A percentile compares a stretch with the other conserved stretches of the same genome.
Conservation (phyloP, 2,329 filamentous ascomycete species). For the Orbilia quercus region DNA sequence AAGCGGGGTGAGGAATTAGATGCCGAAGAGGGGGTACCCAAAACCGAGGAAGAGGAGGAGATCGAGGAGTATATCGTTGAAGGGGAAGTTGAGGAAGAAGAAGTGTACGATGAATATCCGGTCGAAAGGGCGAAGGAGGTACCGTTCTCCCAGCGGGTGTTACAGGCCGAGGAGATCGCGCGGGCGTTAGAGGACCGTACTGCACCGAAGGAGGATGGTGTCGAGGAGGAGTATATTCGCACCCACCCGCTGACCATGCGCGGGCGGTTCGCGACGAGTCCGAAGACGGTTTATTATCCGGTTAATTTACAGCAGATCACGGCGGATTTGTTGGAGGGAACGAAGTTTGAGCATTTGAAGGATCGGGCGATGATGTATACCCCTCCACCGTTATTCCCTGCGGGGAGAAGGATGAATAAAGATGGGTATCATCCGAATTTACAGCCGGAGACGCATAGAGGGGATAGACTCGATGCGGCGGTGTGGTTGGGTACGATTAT, state of each 20-base stretch:
- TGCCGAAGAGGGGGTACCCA: background rate
- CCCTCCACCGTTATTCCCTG: conserved; percentile 22
- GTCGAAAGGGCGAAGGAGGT: conserved; percentile 1
- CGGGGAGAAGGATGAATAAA: background rate
- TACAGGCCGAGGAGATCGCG: conserved; percentile 9
- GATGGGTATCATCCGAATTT: conserved; percentile 48
- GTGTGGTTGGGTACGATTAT: conserved; percentile 45
- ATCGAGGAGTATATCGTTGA: background rate
- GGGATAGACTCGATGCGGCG: conserved; percentile 41
- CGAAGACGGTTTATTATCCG: conserved; percentile 30
- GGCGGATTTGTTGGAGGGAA: conserved; percentile 10
- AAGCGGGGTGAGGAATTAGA: conserved; percentile 4
- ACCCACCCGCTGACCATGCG: conserved; percentile 37
- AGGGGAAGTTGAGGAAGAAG: conserved; percentile 3
- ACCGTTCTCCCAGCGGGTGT: background rate
- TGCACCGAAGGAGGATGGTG: background rate
- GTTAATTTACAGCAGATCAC: conserved; percentile 23
- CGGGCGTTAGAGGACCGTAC: conserved; percentile 13
- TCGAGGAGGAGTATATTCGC: conserved; percentile 25
- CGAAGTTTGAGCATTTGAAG: conserved; percentile 33
- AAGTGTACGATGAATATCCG: background rate
- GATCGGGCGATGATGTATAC: conserved; percentile 25
- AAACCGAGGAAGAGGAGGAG: background rate
- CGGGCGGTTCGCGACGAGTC: conserved; percentile 36
- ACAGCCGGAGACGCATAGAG: conserved; percentile 27